These are phyloP conservation scores for Candida koratica DNA, from an alignment of 805 yeast genomes.

Conservation along the genomic window DNA sequence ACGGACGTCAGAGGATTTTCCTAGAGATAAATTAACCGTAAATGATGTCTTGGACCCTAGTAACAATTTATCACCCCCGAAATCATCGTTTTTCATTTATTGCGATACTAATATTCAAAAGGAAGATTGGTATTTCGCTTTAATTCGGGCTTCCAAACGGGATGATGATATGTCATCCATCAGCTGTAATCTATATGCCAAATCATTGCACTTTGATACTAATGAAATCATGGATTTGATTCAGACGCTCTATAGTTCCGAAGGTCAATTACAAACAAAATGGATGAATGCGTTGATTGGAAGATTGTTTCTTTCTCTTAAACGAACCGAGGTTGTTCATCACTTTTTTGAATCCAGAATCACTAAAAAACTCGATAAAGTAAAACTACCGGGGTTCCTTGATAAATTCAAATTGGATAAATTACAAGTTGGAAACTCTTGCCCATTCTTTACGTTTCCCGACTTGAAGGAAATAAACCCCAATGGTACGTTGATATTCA, in stretches of 20 bases:
- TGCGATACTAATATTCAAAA: constrained; percentile 76
- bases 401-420: constrained; percentile 75
- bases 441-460: constrained; percentile 78
- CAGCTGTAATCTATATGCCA: constrained; percentile 61
- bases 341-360: constrained; percentile 55
- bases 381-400: constrained; percentile 82
- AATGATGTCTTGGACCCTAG: constrained; percentile 22
- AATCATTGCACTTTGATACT: constrained; percentile 68
- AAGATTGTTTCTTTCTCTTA: constrained; percentile 70
- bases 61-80: constrained; percentile 27
- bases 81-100: constrained; percentile 56
- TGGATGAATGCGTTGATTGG: constrained; percentile 92
- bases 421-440: constrained; percentile 71
- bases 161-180: constrained; percentile 19
- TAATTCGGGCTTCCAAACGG: constrained; percentile 70
- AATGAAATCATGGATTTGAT: constrained; percentile 69
- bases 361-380: constrained; percentile 67
- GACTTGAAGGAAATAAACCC: constrained; percentile 65
- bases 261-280: constrained; percentile 74
- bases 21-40: constrained; percentile 19
- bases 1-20: constrained; percentile 18
- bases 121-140: constrained; percentile 89
- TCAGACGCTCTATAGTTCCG: constrained; percentile 74
- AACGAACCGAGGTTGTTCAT: constrained; percentile 65
- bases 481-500: constrained; percentile 68